Evolutionary conservation across 202 grass and related monocot species (phyloP), one percentile per base, ranked within the genome.

Genomic region (Cymbopogon flexuosus): DNA sequence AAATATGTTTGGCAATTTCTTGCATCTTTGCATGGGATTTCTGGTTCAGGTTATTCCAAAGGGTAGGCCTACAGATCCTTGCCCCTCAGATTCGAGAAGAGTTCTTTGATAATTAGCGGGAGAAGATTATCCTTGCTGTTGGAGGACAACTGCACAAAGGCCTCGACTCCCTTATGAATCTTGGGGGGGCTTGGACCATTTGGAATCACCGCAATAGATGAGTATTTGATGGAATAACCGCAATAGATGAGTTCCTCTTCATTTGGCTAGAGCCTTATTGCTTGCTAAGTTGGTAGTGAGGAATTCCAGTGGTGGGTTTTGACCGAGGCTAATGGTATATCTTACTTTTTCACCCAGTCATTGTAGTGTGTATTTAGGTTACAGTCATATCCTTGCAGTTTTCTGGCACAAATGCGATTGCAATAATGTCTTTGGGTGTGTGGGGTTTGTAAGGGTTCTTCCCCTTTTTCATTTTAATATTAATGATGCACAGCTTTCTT

Each of bases 1-100:
- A 72, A 57, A 19, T 16, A 45, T 12, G 72, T 36, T 66, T 59
- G n/a, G n/a, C 76, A 24, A 85, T 56, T 56, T 56, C 51, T 56
- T 54, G 49, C 49, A 54, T 56, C 18, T 54, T 21, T 56, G 51
- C 7, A 21, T 56, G 51, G 51, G 51, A 56, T 56, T 56, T 56
- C 51, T 56, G 51, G 51, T 52, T n/a, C 16, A 52, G 1, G 16
- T 52, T 52, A 52, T 52, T 52, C 49, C 16, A n/a, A 56, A 56
- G 51, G 51, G 18, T 9, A 56, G 51, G n/a, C 51, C 51, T 56
- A 56, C 18, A 56, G 51, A 56, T 56, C 51, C 51, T 56, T 56
- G 6, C 18, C 51, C 51, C 51, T 56, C 51, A 21, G 51, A 56
- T 56, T 21, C 5, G 49, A 54, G 51, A 56, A 56, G 18, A 56